Base-by-base conservation (phyloP, 106 monocot species). In the Acorus calamus region DNA sequence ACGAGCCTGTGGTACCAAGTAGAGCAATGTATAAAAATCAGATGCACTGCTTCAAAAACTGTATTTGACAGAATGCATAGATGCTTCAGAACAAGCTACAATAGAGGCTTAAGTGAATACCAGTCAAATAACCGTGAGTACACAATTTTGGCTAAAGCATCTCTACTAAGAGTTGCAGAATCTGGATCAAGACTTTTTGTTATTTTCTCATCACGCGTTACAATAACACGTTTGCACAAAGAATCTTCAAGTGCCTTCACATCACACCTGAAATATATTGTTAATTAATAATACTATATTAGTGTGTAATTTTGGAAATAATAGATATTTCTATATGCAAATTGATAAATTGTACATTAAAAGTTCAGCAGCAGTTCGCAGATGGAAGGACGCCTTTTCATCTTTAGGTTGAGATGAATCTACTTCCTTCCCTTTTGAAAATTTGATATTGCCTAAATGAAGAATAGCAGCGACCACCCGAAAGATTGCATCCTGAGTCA, bases 381-480 rank as follows among this genome's bases (percentile, higher is more conserved):
- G 77, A 65, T 88, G 87, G 69, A 88, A 87, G 11, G 42, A 47
- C 63, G 80, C 76, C 9, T 63, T 66, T 44, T 66, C 56, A 67
- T 84, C 80, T 44, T 83, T 83, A 6, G 74, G 45, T 11, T 72
- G 45, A 44, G 84, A 84, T 28, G 84, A 84, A 79, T 84, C 80
- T 53, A 60, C 55, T 42, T 83, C 90, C 43, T 78, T 51, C 47
- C 83, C 90, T 68, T 71, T 69, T 56, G 81, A 73, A 81, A 88
- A 88, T 73, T 81, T 73, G 78, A 88, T 72, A 60, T 96, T 96
- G 50, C 96, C 96, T 51, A 96, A 78, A 67, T 96, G 96, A 60
- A 96, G 87, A 76, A 96, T 85, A 65, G 80, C 87, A 77, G 96
- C 84, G 14, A 96, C 64, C 46, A 73, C 81, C n/a, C 87, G 82